These are phyloP conservation scores for Rhododendron molle DNA, from an alignment of 148 eudicot species.

Conservation along the genomic window DNA sequence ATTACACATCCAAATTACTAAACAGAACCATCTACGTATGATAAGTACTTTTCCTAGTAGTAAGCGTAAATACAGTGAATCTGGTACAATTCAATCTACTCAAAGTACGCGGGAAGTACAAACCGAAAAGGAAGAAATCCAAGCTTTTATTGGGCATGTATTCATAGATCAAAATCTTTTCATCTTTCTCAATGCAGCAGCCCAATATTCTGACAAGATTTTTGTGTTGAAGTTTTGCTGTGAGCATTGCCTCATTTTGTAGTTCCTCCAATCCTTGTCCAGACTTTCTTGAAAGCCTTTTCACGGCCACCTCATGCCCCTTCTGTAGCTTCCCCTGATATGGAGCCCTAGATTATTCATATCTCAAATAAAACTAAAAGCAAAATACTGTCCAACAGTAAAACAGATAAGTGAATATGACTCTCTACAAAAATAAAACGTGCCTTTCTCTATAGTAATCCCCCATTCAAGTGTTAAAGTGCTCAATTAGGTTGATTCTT, in stretches of 20 bases:
- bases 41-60: not conserved
- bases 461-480: not conserved
- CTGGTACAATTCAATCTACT: not conserved
- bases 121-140: not conserved
- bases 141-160: too few relatives aligned
- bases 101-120: not conserved
- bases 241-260: too few relatives aligned
- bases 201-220: conserved; percentile 10
- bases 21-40: not conserved
- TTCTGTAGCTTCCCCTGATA: not conserved
- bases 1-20: too few relatives aligned
- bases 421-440: not conserved
- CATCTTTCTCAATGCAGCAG: conserved; percentile 3
- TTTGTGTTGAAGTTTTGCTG: not conserved
- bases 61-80: not conserved
- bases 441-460: not conserved
- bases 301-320: not conserved
- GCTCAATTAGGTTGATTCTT: not conserved
- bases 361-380: not conserved
- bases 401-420: not conserved
- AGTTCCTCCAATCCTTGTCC: too few relatives aligned
- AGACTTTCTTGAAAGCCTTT: not conserved
- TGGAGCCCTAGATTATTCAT: too few relatives aligned
- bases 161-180: not conserved
- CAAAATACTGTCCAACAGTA: not conserved